Base-by-base conservation (phyloP, 352 stramenopile species). In the Phytophthora citrophthora region DNA sequence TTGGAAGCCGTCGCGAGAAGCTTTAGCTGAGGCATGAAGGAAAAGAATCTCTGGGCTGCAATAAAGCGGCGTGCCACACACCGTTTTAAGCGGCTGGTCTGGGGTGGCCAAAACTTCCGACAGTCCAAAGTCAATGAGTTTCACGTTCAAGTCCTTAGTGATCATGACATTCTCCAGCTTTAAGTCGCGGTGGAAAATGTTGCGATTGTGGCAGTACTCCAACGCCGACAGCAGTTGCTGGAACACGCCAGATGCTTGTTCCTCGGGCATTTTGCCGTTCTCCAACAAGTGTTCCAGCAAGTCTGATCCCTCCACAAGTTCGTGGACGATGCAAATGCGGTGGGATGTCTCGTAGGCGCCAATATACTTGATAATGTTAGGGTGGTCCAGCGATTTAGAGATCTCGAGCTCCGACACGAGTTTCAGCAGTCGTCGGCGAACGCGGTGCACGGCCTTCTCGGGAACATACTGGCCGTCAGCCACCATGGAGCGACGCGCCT, bases 81-180 rank as follows among this genome's bases (percentile, higher is more conserved):
- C 86, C 23, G 86, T 90, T 41, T 79, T 79, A 32, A 94, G 73
- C 20, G 61, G 76, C 39, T 95, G 74, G 18, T 86, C 86, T 6
- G 86, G 78, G 34, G 74, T 75, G 32, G 90, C 91, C 54, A 74
- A 51, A 46, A 95, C 76, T 52, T 97, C 96, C 1, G 93, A 98
- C 7, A 98, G 78, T 36, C 95, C 95, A 88, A 98, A 98, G 77
- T 98, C 94, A 76, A 98, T 98, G 46, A 98, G 85, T 81, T 98
- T 98, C 47, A 98, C 86, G 52, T 93, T 85, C 45, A 92, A 78
- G 61, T 97, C 93, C 47, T 83, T 88, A 48, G 90, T 96, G 70
- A 98, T 83, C 43, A 98, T 80, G 24, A 98, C 91, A 89, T 98
- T 98, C 68, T 98, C 95, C 31, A 98, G 79, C 72, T 98, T 98